phyloP scores from a whole-genome alignment of 108 stramenopile species.

The Fragilariopsis cylindrus region DNA sequence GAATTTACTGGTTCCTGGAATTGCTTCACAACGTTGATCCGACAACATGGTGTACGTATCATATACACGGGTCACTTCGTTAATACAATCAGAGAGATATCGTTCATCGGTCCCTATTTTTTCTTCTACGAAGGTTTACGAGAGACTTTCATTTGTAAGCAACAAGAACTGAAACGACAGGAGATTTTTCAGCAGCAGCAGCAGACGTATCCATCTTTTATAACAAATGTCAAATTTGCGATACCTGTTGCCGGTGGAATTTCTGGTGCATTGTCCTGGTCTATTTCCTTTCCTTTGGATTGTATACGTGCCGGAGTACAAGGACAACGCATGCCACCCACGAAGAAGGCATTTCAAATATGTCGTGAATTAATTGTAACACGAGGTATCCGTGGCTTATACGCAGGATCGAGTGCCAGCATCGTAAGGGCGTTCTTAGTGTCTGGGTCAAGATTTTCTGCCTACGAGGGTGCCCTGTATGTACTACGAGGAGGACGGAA shows the following conservation, averaged over 20 bases:
- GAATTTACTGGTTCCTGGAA: conserved; percentile 65
- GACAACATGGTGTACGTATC: conserved; percentile 55
- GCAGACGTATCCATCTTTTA: neutral
- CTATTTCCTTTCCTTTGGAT: conserved; percentile 88
- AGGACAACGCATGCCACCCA: conserved; percentile 50
- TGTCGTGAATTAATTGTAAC: conserved; percentile 45
- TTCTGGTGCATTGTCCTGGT: conserved; percentile 86
- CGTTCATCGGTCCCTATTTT: conserved; percentile 87
- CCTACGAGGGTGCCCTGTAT: conserved; percentile 83
- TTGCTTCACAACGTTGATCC: conserved; percentile 58
- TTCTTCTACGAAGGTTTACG: conserved; percentile 86
- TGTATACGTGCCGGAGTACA: conserved; percentile 87
- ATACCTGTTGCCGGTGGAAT: conserved; percentile 86
- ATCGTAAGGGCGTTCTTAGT: conserved; percentile 89
- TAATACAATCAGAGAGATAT: conserved; percentile 82
- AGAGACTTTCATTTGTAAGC: conserved; percentile 19
- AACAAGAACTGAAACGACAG: neutral
- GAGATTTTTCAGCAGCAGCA: conserved; percentile 8
- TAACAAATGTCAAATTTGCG: conserved; percentile 40
- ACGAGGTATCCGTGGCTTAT: conserved; percentile 81
- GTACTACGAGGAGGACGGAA: conserved; percentile 58
- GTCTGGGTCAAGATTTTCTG: conserved; percentile 86
- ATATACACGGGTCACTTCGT: conserved; percentile 84
- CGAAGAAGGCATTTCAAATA: conserved; percentile 48
- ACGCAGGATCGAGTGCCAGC: conserved; percentile 80